Base-by-base conservation (phyloP, 1,284 basidiomycete species). In the Microbotryomycetes sp. region DNA sequence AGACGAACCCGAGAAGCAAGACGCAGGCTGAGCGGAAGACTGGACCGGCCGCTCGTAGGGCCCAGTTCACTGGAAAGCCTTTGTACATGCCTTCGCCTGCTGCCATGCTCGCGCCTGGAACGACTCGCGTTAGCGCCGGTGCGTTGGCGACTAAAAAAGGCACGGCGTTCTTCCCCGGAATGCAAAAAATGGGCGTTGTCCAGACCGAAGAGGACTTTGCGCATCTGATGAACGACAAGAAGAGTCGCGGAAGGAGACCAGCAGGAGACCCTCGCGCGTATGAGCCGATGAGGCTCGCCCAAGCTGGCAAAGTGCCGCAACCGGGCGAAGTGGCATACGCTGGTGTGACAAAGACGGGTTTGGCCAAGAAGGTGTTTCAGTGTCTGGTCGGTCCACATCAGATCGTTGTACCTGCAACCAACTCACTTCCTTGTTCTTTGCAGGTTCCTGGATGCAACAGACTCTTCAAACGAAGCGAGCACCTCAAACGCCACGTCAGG, bases 401-500 rank as follows among this genome's bases (percentile, higher is more conserved):
- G 47, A 51, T 18, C 28, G 6, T 48, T 6, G 21, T 23, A 24
- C 5, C 21, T n/a, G 24, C 3, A 7, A 3, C 15, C 29, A 15
- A n/a, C 27, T 53, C 18, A 28, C 18, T 28, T 53, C 15, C 27
- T 30, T 15, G 18, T 41, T 31, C 27, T 3, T 45, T 30, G 29
- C 53, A 66, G 59, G 68, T 75, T 13, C 70, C 68, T 1, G 65
- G 55, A 2, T 74, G 69, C 49, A 60, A 84, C 48, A 89, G 89
- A 77, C 85, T 84, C 66, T 88, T 89, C 74, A 82, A 82, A 54
- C 78, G 87, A 28, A 84, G 85, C 23, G 87, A 89, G 75, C 87
- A 89, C 75, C 76, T 89, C 65, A 88, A 88, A 78, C 76, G 87
- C 45, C 87, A 89, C 76, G 81, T 88, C 27, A 74, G 86, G 68